Evolutionary conservation across 2,329 filamentous ascomycete genomes (phyloP).

Genomic region (Grosmannia huntii): DNA sequence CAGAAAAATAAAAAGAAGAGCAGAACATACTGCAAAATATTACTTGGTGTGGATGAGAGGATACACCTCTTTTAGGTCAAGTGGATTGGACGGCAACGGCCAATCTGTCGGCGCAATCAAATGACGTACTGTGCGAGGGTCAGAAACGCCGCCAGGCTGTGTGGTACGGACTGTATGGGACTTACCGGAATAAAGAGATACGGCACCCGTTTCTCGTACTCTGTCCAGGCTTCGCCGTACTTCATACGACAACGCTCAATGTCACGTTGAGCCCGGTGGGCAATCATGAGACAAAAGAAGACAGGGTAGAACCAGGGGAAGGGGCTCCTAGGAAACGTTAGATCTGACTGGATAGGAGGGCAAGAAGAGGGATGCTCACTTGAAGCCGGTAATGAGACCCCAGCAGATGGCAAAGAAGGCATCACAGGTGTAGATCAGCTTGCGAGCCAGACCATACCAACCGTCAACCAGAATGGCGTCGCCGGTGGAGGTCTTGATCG

Average conservation of each 20-base stretch:
- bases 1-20: not conserved
- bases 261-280: slow-evolving; percentile 64
- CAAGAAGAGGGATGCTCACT: slow-evolving; percentile 15
- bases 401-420: slow-evolving; percentile 64
- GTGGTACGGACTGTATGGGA: not conserved
- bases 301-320: slow-evolving; percentile 87
- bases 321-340: slow-evolving; percentile 35
- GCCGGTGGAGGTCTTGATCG: slow-evolving; percentile 54
- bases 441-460: slow-evolving; percentile 64
- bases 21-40: not conserved
- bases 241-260: slow-evolving; percentile 64
- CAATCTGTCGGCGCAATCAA: not conserved
- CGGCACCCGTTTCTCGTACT: slow-evolving; percentile 15
- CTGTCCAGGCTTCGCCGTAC: slow-evolving; percentile 39
- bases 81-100: not conserved
- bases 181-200: slow-evolving; percentile 34
- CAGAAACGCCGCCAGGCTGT: not conserved
- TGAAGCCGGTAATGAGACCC: slow-evolving; percentile 71
- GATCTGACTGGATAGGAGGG: not conserved
- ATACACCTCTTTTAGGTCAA: not conserved
- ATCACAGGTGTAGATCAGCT: slow-evolving; percentile 73
- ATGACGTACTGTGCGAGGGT: not conserved
- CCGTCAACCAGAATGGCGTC: slow-evolving; percentile 62
- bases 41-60: not conserved
- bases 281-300: slow-evolving; percentile 74